Percentiles rank a stretch among this genome's conserved stretches.
Conservation (phyloP, 768 basidiomycete genomes). For the Boletus barrowsii region DNA sequence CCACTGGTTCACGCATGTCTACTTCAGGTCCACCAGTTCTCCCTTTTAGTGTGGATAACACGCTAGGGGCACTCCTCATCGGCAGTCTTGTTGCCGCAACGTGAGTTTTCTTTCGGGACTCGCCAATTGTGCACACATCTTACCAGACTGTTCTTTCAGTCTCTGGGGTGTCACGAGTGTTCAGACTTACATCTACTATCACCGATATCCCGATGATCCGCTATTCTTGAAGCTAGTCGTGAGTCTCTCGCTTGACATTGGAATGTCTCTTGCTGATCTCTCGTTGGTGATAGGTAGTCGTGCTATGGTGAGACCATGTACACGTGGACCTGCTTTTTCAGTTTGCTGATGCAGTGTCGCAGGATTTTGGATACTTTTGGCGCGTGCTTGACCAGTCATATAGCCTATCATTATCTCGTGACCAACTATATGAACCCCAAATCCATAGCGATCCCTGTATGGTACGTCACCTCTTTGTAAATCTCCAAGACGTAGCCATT, state of each 20-base stretch:
- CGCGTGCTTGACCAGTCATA: conserved; percentile 48
- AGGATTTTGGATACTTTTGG: conserved; percentile 55
- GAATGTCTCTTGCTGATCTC: conserved; percentile 27
- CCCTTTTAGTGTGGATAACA: conserved; percentile 39
- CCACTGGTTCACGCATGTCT: conserved; percentile 6
- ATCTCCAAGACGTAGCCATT: not conserved
- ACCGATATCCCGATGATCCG: conserved; percentile 34
- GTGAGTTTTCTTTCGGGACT: conserved; percentile 31
- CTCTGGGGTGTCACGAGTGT: conserved; percentile 58
- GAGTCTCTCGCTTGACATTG: conserved; percentile 6
- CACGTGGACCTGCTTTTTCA: too few species aligned
- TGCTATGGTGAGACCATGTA: conserved; percentile 10
- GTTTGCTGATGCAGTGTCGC: not conserved
- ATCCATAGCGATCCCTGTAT: conserved; percentile 43
- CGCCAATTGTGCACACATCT: not conserved
- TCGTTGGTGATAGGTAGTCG: conserved; percentile 32
- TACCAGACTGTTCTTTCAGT: conserved; percentile 26
- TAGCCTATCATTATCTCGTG: conserved; percentile 58
- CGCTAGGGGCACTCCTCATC: conserved; percentile 52
- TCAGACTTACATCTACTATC: conserved; percentile 53
- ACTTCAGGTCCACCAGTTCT: conserved; percentile 1
- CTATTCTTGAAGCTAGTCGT: conserved; percentile 38
- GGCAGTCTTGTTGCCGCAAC: conserved; percentile 52
- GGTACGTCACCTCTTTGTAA: conserved; percentile 30
- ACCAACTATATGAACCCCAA: conserved; percentile 48